A percentile compares a stretch with the other conserved stretches of the same genome.
phyloP scores from a whole-genome alignment of 116 monocot genomes.

The Trichopus zeylanicus region DNA sequence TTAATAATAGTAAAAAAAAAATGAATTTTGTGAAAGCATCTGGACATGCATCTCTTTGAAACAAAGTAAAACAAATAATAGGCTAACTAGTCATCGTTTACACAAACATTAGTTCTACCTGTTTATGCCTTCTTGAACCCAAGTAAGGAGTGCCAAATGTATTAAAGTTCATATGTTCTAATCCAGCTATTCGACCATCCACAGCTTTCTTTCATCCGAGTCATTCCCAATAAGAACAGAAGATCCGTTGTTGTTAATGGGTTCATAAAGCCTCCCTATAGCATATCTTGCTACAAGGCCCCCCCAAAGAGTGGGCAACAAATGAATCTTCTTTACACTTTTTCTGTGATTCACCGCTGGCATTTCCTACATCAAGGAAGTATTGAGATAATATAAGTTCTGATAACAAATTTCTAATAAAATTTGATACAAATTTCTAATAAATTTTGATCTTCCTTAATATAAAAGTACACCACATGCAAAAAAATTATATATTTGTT shows the following conservation, averaged over 20 bases:
- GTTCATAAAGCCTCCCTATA: conserved; percentile 69
- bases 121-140: conserved; percentile 65
- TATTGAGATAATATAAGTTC: not conserved
- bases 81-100: not conserved
- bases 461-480: too few species aligned
- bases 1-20: too few species aligned
- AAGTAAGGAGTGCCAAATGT: conserved; percentile 73
- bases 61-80: too few species aligned
- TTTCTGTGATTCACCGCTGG: conserved; percentile 40
- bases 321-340: conserved; percentile 76
- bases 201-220: conserved; percentile 8
- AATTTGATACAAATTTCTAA: not conserved
- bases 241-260: conserved; percentile 1
- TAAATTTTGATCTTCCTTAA: not conserved
- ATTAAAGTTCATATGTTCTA: conserved; percentile 71
- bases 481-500: too few species aligned
- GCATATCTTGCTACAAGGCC: conserved; percentile 92
- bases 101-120: conserved; percentile 26
- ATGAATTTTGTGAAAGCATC: too few species aligned
- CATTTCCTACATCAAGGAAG: conserved; percentile 42
- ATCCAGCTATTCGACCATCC: conserved; percentile 51
- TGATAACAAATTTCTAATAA: not conserved
- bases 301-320: conserved; percentile 87
- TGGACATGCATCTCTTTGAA: too few species aligned
- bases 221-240: conserved; percentile 5